Evolutionary conservation across 352 stramenopile genomes (phyloP).

Genomic region (Globisporangium echinulatum): DNA sequence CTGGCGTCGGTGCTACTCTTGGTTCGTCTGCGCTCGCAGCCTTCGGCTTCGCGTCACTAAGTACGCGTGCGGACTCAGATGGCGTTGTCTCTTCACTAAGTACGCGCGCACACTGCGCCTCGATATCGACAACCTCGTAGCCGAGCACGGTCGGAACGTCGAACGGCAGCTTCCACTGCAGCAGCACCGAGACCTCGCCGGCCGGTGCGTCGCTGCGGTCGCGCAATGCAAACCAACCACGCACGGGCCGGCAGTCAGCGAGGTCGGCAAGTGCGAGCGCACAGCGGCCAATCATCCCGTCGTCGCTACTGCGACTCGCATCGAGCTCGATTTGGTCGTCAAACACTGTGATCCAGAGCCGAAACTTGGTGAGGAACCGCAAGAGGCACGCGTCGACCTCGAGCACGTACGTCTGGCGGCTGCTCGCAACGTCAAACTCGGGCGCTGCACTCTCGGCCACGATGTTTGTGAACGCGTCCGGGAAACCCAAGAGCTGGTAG

Average conservation of each 20-base stretch:
- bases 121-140: constrained; percentile 64
- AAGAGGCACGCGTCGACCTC: constrained; percentile 70
- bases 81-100: too few relatives aligned
- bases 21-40: background rate
- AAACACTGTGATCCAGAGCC: constrained; percentile 82
- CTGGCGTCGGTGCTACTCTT: too few relatives aligned
- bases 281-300: constrained; percentile 71
- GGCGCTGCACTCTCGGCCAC: constrained; percentile 48
- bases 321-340: constrained; percentile 59
- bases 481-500: constrained; percentile 88
- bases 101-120: constrained; percentile 7
- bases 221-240: constrained; percentile 67
- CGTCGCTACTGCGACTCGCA: constrained; percentile 15
- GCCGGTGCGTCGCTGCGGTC: constrained; percentile 44
- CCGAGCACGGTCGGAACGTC: constrained; percentile 56
- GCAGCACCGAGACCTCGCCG: constrained; percentile 62
- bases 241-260: constrained; percentile 56
- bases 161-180: constrained; percentile 78
- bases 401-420: constrained; percentile 58
- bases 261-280: constrained; percentile 64
- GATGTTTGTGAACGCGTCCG: constrained; percentile 87
- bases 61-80: background rate
- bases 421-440: constrained; percentile 65
- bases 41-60: background rate
- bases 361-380: constrained; percentile 79